Evolutionary conservation across 2,329 filamentous ascomycete species (phyloP).

Genomic region (Verticillium nubilum): DNA sequence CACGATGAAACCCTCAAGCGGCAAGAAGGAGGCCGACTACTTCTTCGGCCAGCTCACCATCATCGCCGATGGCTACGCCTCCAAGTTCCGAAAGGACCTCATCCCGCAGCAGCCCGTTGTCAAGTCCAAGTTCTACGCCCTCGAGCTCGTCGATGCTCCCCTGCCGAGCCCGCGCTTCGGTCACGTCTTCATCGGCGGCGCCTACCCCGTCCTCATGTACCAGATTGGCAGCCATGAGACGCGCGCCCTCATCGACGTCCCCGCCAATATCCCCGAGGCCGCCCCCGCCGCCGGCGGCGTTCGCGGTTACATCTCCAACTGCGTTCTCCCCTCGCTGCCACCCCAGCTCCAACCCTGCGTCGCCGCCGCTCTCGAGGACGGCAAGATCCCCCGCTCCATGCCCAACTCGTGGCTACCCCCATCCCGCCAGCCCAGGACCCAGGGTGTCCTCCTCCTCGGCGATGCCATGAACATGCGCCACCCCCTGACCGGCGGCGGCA

Average conservation of each 20-base stretch:
- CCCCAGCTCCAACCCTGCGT: constrained; percentile 67
- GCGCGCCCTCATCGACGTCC: constrained; percentile 82
- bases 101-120: constrained; percentile 62
- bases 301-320: constrained; percentile 73
- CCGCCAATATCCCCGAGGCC: constrained; percentile 69
- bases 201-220: constrained; percentile 79
- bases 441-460: constrained; percentile 75
- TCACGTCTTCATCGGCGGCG: constrained; percentile 79
- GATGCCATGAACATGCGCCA: constrained; percentile 99
- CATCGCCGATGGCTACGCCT: constrained; percentile 86
- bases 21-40: constrained; percentile 57
- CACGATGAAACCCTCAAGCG: constrained; percentile 54
- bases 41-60: constrained; percentile 90
- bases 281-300: constrained; percentile 73
- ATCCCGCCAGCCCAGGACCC: constrained; percentile 42
- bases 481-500: constrained; percentile 91
- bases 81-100: constrained; percentile 81
- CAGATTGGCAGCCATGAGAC: constrained; percentile 97
- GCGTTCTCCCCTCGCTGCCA: constrained; percentile 75
- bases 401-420: constrained; percentile 92
- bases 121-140: constrained; percentile 84
- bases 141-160: constrained; percentile 84
- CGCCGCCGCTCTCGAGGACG: constrained; percentile 67
- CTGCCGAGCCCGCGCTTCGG: constrained; percentile 73
- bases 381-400: constrained; percentile 77